Conservation (phyloP, 306 rosid species). For the Prunus mira region DNA sequence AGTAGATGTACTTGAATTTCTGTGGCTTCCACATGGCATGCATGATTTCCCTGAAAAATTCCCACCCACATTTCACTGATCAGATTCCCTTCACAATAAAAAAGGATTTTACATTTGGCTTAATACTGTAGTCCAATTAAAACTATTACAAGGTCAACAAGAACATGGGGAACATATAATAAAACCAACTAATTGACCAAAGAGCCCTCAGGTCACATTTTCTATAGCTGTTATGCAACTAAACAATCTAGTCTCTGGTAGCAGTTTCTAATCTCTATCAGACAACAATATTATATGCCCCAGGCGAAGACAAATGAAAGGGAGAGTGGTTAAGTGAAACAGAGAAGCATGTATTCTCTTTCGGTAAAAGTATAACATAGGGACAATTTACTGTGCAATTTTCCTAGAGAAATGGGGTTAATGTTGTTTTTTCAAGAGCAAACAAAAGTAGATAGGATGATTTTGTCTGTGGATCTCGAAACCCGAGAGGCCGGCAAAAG, state of each 20-base stretch:
- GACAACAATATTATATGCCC: background rate
- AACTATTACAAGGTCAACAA: background rate
- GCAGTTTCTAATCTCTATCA: background rate
- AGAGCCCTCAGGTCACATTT: background rate
- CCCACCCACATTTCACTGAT: constrained; percentile 1
- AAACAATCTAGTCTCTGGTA: background rate
- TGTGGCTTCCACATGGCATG: constrained; percentile 99
- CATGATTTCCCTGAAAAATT: constrained; percentile 80
- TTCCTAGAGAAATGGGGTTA: constrained; percentile 17
- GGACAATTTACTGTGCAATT: constrained; percentile 10
- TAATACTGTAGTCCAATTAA: background rate
- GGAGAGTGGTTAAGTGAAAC: background rate
- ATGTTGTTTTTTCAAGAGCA: constrained; percentile 19
- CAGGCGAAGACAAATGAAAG: background rate
- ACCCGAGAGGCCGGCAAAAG: constrained; percentile 48
- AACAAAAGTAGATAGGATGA: constrained; percentile 36
- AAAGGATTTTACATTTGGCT: background rate
- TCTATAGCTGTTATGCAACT: background rate
- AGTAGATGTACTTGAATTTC: constrained; percentile 84
- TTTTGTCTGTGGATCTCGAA: constrained; percentile 38
- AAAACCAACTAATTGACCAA: constrained; percentile 16
- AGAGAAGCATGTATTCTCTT: background rate
- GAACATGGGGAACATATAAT: constrained; percentile 3
- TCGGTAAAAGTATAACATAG: background rate
- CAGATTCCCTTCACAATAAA: background rate